These are phyloP conservation scores for Aaosphaeria arxii DNA, from an alignment of 2,329 filamentous ascomycete genomes.

Conservation along the genomic window DNA sequence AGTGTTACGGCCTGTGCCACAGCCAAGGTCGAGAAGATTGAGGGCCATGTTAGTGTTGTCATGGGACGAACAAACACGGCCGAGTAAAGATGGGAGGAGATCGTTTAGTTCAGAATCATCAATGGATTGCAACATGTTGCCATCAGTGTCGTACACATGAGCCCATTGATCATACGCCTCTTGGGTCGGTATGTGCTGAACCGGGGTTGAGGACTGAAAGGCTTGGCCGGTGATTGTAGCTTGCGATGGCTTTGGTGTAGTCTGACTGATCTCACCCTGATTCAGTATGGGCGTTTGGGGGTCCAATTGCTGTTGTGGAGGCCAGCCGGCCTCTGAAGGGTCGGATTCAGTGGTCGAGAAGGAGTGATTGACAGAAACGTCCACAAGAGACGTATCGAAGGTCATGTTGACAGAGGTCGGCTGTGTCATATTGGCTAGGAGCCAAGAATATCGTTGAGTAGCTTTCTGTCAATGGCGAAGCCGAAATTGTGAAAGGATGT, in stretches of 20 bases:
- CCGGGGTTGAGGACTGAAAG: constrained; percentile 10
- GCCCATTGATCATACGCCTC: constrained; percentile 52
- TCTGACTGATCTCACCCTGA: constrained; percentile 3
- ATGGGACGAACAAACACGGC: constrained; percentile 14
- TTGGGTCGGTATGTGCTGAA: constrained; percentile 38
- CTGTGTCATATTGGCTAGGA: constrained; percentile 28
- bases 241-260: background rate
- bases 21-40: constrained; percentile 60
- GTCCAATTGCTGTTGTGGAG: background rate
- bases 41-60: constrained; percentile 14
- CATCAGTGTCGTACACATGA: constrained; percentile 61
- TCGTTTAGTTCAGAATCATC: constrained; percentile 56
- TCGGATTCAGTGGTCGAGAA: constrained; percentile 37
- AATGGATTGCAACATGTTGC: constrained; percentile 64
- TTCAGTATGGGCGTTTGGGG: constrained; percentile 3
- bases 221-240: constrained; percentile 1
- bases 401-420: constrained; percentile 33
- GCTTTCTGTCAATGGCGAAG: too few relatives aligned
- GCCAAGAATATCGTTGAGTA: too few relatives aligned
- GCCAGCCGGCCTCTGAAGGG: constrained; percentile 13
- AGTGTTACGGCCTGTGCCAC: constrained; percentile 65
- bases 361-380: constrained; percentile 25
- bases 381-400: constrained; percentile 39
- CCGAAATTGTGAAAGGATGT: too few relatives aligned
- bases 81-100: constrained; percentile 51